These are phyloP conservation scores for Daldinia eschscholtzii DNA, from an alignment of 2,329 filamentous ascomycete species.

Conservation along the genomic window DNA sequence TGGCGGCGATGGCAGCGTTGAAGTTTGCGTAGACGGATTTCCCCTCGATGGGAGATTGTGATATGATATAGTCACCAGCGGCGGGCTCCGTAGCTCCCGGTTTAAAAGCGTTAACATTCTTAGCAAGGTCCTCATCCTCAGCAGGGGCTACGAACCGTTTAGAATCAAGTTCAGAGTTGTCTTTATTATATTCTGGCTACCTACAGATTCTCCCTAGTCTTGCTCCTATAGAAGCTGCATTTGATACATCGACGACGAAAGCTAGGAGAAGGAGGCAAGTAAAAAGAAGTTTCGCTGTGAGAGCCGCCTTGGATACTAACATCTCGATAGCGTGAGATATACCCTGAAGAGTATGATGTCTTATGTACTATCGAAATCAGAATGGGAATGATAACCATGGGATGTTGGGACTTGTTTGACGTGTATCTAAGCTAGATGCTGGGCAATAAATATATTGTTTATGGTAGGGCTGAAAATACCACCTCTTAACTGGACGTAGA, in stretches of 20 bases:
- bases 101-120: neutral
- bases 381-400: too few species aligned
- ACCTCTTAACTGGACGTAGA: neutral
- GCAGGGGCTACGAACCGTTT: neutral
- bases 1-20: constrained; percentile 17
- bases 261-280: neutral
- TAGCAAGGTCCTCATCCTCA: neutral
- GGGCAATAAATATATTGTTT: neutral
- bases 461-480: neutral
- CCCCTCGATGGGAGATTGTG: constrained; percentile 28
- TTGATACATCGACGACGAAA: neutral
- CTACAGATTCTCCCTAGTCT: neutral
- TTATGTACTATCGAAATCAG: neutral
- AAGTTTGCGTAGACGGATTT: constrained; percentile 34
- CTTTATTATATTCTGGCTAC: neutral
- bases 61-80: constrained; percentile 33
- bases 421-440: neutral
- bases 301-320: neutral
- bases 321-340: neutral
- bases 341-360: neutral
- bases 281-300: neutral
- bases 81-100: constrained; percentile 21
- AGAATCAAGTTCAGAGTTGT: neutral
- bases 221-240: neutral
- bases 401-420: neutral